Conservation (phyloP, 1,139 yeast species). For the Blastobotrys capitulatus region DNA sequence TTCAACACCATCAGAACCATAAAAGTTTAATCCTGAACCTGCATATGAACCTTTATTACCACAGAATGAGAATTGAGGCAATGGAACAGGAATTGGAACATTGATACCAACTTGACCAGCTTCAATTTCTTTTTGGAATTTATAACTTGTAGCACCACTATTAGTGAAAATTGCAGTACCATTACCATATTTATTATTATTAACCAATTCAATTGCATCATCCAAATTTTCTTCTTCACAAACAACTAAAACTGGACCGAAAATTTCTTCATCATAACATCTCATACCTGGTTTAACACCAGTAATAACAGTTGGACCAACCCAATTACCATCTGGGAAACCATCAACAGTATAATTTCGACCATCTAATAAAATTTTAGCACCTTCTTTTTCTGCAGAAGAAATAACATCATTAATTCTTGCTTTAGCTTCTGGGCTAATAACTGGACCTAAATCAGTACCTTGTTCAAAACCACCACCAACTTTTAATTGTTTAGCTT, state of each 20-base stretch:
- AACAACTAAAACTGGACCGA: conserved; percentile 69
- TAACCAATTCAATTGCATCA: conserved; percentile 64
- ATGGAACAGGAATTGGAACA: conserved; percentile 80
- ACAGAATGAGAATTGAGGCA: conserved; percentile 78
- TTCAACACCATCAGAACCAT: conserved; percentile 68
- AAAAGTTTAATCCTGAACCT: conserved; percentile 67
- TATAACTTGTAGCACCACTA: conserved; percentile 64
- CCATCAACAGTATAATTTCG: conserved; percentile 47
- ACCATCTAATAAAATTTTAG: conserved; percentile 59
- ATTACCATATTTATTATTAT: conserved; percentile 64
- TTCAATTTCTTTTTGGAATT: conserved; percentile 63
- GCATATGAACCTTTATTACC: conserved; percentile 74
- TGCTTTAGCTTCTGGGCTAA: conserved; percentile 52
- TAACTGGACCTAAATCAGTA: conserved; percentile 69
- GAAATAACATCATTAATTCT: conserved; percentile 53
- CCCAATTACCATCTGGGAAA: conserved; percentile 63
- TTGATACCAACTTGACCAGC: conserved; percentile 78
- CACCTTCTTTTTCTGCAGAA: conserved; percentile 51
- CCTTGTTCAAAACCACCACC: conserved; percentile 61
- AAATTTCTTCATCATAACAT: conserved; percentile 70
- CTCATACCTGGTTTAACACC: conserved; percentile 64
- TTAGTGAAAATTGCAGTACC: conserved; percentile 69
- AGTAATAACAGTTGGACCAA: conserved; percentile 66
- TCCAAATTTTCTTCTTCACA: conserved; percentile 63
- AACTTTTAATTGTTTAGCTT: conserved; percentile 53